Percentiles rank a stretch among this genome's conserved stretches.
Conservation (phyloP, 305 asterid species). For the Fraxinus dipetala region DNA sequence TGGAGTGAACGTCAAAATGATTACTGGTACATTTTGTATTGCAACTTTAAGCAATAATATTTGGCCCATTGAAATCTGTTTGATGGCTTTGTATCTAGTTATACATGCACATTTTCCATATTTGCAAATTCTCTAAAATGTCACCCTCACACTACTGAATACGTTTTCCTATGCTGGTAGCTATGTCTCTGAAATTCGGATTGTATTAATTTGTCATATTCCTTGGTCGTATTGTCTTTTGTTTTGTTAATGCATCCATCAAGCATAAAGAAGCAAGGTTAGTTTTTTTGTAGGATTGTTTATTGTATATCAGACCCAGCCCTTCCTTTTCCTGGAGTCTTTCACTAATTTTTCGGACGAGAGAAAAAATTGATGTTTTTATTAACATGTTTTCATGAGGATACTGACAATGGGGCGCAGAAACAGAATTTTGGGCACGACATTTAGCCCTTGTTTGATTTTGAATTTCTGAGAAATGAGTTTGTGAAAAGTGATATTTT, state of each 20-base stretch:
- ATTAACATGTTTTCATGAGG: neutral
- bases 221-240: neutral
- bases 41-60: constrained; percentile 7
- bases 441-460: neutral
- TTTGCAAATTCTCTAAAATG: neutral
- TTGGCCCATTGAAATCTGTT: neutral
- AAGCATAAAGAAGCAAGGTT: neutral
- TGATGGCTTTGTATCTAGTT: constrained; percentile 1
- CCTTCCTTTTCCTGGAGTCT: neutral
- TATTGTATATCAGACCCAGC: neutral
- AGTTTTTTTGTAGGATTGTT: neutral
- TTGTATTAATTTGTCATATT: neutral
- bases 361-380: neutral
- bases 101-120: neutral
- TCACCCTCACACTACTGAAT: neutral
- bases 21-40: constrained; percentile 45
- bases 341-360: neutral
- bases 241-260: neutral
- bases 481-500: neutral
- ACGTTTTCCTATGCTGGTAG: neutral
- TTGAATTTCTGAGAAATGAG: neutral
- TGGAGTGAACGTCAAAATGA: constrained; percentile 80
- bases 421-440: neutral
- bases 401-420: neutral
- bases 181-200: neutral